Evolutionary conservation across 2,329 filamentous ascomycete genomes (phyloP).

Genomic region (Triangularia verruculosa): DNA sequence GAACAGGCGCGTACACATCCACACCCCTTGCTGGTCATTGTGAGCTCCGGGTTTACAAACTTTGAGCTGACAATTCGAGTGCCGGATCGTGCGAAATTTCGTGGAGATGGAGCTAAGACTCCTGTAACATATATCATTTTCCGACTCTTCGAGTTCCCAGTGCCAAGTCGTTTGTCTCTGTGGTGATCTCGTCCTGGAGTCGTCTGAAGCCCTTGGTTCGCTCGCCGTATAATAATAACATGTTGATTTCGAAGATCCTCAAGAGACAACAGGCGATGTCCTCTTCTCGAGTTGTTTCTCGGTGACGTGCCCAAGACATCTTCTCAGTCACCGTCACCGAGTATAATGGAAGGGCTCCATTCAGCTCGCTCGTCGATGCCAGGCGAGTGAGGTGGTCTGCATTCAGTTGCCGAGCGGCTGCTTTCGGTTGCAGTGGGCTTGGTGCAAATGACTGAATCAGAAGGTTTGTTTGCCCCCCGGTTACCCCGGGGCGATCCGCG

Average conservation of each 20-base stretch:
- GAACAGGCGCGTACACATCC: background rate
- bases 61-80: background rate
- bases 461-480: too few relatives aligned
- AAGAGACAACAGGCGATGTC: constrained; percentile 12
- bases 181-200: constrained; percentile 1
- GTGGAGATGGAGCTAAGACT: background rate
- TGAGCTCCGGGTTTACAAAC: background rate
- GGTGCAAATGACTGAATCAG: too few relatives aligned
- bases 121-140: background rate
- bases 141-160: background rate
- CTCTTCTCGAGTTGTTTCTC: constrained; percentile 7
- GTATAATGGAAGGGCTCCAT: too few relatives aligned
- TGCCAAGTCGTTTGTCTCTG: background rate
- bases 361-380: too few relatives aligned
- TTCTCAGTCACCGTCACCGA: too few relatives aligned
- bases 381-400: too few relatives aligned
- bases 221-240: constrained; percentile 10
- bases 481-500: too few relatives aligned
- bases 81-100: background rate
- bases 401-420: too few relatives aligned
- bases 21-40: background rate
- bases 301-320: background rate
- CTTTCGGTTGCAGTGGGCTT: too few relatives aligned
- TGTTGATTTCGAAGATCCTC: constrained; percentile 7
- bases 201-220: constrained; percentile 4